These are phyloP conservation scores for Gossypium anomalum DNA, from an alignment of 345 rosid genomes.

Conservation along the genomic window DNA sequence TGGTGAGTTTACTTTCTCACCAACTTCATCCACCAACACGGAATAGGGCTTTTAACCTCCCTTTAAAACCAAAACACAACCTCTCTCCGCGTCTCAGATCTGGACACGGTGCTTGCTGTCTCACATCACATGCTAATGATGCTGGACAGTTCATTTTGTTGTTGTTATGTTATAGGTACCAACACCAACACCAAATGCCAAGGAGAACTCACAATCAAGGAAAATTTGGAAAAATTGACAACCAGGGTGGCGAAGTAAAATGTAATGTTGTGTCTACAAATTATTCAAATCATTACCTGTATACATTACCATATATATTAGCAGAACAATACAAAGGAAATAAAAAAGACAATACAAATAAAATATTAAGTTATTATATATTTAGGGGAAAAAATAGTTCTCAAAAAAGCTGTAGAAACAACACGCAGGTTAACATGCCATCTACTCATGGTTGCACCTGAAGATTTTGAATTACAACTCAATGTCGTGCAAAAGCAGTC, in stretches of 20 bases:
- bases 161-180: neutral
- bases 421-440: neutral
- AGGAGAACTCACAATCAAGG: too few relatives aligned
- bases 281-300: neutral
- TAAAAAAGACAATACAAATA: neutral
- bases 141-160: constrained; percentile 3
- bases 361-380: neutral
- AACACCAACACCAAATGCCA: neutral
- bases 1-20: neutral
- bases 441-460: neutral
- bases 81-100: constrained; percentile 6
- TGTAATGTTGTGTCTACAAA: neutral
- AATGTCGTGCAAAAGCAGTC: neutral
- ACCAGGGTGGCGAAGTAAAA: too few relatives aligned
- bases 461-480: constrained; percentile 14
- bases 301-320: neutral
- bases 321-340: neutral
- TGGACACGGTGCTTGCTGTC: neutral
- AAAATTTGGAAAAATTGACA: too few relatives aligned
- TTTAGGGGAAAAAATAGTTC: neutral
- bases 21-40: neutral
- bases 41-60: neutral
- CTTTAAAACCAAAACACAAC: neutral
- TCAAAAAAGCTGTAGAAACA: neutral
- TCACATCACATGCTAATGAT: constrained; percentile 5